phyloP scores from a whole-genome alignment of 2,329 filamentous ascomycete species.

The Pyrenophora graminea region DNA sequence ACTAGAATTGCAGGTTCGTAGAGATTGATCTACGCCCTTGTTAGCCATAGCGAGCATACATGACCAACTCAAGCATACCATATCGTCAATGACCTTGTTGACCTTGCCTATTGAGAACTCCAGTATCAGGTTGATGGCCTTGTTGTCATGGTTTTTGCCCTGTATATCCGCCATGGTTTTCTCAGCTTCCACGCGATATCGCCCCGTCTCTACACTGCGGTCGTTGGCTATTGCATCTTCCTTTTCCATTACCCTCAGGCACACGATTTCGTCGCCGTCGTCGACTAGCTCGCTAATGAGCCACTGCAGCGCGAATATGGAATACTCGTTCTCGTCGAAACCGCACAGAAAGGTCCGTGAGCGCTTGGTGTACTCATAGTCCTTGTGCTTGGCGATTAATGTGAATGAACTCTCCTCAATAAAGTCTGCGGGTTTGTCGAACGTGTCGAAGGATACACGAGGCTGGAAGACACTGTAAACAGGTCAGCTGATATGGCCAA shows the following conservation, averaged over 20 bases:
- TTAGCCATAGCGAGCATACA: constrained; percentile 2
- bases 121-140: constrained; percentile 81
- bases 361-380: constrained; percentile 78
- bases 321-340: constrained; percentile 88
- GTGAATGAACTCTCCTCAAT: constrained; percentile 67
- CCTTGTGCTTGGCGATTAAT: constrained; percentile 81
- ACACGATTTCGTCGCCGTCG: constrained; percentile 91
- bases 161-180: constrained; percentile 76
- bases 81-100: constrained; percentile 85
- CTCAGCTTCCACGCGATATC: constrained; percentile 77
- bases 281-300: constrained; percentile 89
- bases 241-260: constrained; percentile 84
- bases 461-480: constrained; percentile 62
- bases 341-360: constrained; percentile 90
- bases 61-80: constrained; percentile 62
- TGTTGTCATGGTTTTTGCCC: constrained; percentile 77
- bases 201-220: constrained; percentile 64
- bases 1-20: constrained; percentile 91
- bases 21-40: constrained; percentile 71
- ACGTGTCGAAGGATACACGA: constrained; percentile 76
- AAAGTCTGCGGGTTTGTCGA: constrained; percentile 69
- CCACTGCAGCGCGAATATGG: constrained; percentile 90
- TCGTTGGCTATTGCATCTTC: constrained; percentile 71
- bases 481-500: constrained; percentile 50
- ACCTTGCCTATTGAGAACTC: constrained; percentile 90